A percentile compares a stretch with the other conserved stretches of the same genome.
Conservation (phyloP, 2,329 filamentous ascomycete genomes). For the Fusarium sororula region DNA sequence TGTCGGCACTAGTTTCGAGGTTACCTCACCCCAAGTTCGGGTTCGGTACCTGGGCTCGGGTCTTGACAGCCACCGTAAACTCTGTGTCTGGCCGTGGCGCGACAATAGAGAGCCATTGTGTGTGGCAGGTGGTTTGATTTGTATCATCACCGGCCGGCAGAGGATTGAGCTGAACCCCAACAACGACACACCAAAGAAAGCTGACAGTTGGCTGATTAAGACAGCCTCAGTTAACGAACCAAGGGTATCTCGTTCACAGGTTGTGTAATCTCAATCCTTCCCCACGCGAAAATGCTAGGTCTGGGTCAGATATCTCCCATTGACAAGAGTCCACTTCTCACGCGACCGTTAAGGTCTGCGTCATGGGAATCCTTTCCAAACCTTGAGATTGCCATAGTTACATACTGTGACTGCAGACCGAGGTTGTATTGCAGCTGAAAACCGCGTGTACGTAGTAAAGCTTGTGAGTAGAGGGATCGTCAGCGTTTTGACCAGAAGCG, state of each 20-base stretch:
- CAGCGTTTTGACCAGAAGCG: not conserved
- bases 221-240: slow-evolving; percentile 19
- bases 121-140: not conserved
- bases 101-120: not conserved
- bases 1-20: slow-evolving; percentile 15
- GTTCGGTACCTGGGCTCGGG: slow-evolving; percentile 31
- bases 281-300: not conserved
- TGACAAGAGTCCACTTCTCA: slow-evolving; percentile 7
- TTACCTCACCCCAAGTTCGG: slow-evolving; percentile 17
- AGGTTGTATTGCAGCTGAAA: not conserved
- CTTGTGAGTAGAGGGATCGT: not conserved
- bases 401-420: not conserved
- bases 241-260: slow-evolving; percentile 25
- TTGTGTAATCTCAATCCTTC: not conserved
- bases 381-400: not conserved
- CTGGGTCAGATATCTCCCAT: slow-evolving; percentile 1
- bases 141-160: slow-evolving; percentile 18
- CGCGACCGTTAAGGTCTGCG: slow-evolving; percentile 1
- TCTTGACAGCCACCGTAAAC: not conserved
- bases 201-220: not conserved
- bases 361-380: not conserved
- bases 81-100: not conserved
- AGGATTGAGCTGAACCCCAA: not conserved
- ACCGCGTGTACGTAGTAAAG: not conserved
- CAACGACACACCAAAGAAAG: not conserved